Base-by-base conservation (phyloP, 805 yeast species). In the Zygosaccharomyces kombuchaensis region DNA sequence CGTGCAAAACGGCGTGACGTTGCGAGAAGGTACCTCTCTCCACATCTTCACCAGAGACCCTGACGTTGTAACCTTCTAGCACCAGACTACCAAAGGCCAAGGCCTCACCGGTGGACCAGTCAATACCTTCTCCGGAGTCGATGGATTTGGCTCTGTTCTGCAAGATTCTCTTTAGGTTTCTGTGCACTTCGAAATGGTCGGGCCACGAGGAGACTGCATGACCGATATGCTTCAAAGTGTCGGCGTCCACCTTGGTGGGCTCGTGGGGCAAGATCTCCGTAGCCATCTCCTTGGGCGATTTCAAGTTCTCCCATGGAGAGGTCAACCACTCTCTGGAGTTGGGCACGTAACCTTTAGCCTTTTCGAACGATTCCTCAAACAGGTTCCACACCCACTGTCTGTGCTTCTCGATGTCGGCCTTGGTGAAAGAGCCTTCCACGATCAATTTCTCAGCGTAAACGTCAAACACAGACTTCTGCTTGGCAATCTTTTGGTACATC, bases 21-120 rank as follows among this genome's bases (percentile, higher is more conserved):
- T 93, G 99, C 45, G 99, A 93, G 80, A 93, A 91, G 34, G 99
- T 93, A 77, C 99, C 99, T 81, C 99, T 89, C 79, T 93, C 99
- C 56, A 93, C 98, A 80, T 93, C 99, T 77, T 93, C 98, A 68
- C 99, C 99, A 38, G 96, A 87, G 42, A 93, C 85, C 77, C 99
- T 87, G 50, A 93, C 95, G 61, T 91, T 96, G 73, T 84, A 85
- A 54, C 99, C 99, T 73, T 93, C 99, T 62, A 82, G 67, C 44
- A 83, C 84, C 57, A 93, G 76, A 42, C 97, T 81, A 64, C 98
- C 99, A 62, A 84, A 91, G 14, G 99, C 99, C 59, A 93, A 81
- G 39, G 98, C 98, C 75, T 93, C 99, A 80, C 96, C 99, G 48
- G 99, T 93, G 39, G 99, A 84, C 99, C 98, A 93, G 71, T 93